Percentiles rank a stretch among this genome's conserved stretches.
Conservation (phyloP, 495 filamentous ascomycete genomes). For the Trypethelium eluteriae region DNA sequence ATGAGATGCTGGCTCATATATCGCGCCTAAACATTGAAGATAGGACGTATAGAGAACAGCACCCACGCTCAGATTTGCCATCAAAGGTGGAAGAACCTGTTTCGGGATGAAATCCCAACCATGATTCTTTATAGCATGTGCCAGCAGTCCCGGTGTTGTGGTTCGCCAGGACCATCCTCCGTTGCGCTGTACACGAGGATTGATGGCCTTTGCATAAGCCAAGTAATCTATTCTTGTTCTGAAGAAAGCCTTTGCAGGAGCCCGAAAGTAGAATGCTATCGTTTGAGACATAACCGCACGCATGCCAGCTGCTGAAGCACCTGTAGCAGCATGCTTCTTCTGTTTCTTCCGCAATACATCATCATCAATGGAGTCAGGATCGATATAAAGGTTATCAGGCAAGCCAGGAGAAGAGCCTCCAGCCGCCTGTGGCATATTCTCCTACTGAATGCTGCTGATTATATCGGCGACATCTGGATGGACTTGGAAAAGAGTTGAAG, state of each 20-base stretch:
- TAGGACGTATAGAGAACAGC: constrained; percentile 84
- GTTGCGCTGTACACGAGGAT: constrained; percentile 49
- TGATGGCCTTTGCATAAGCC: constrained; percentile 62
- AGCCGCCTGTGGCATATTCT: neutral
- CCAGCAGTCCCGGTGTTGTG: constrained; percentile 69
- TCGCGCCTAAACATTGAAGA: constrained; percentile 63
- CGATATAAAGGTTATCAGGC: neutral
- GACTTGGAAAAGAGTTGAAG: neutral
- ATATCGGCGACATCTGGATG: neutral
- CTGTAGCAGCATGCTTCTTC: constrained; percentile 64
- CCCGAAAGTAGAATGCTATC: constrained; percentile 81
- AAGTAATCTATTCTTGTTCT: constrained; percentile 77
- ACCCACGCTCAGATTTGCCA: constrained; percentile 76
- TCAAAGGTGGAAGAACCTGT: constrained; percentile 75
- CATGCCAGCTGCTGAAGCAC: constrained; percentile 66
- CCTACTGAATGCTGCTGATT: neutral
- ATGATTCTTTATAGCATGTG: constrained; percentile 67
- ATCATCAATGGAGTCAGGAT: constrained; percentile 11
- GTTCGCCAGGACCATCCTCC: constrained; percentile 60
- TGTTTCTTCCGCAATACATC: constrained; percentile 18
- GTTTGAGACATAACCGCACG: constrained; percentile 71
- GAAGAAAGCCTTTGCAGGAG: constrained; percentile 85
- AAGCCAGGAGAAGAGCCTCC: neutral
- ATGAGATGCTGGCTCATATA: constrained; percentile 65
- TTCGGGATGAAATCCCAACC: constrained; percentile 85